Percentiles rank a stretch among this genome's conserved stretches.
Conservation (phyloP, 768 basidiomycete species). For the Hebeloma cylindrosporum region DNA sequence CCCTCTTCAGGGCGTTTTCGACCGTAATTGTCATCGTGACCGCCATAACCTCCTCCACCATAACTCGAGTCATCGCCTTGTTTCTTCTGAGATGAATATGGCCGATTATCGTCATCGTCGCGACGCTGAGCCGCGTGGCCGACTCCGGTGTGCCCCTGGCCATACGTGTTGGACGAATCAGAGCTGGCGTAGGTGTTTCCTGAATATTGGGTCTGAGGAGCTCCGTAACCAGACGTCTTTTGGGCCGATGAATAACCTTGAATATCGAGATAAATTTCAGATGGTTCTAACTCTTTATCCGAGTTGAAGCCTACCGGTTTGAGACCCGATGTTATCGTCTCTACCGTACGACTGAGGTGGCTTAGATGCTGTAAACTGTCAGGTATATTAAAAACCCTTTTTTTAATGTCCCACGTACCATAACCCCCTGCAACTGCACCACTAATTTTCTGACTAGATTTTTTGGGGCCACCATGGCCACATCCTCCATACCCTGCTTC, state of each 20-base stretch:
- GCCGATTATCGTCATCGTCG: slow-evolving; percentile 9
- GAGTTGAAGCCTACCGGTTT: no score
- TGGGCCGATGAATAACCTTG: no score
- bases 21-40: slow-evolving; percentile 6
- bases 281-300: no score
- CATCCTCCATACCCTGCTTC: slow-evolving; percentile 41
- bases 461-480: slow-evolving; percentile 28
- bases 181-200: neutral
- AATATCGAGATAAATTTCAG: no score
- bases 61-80: neutral
- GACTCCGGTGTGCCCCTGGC: neutral
- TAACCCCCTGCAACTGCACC: slow-evolving; percentile 2
- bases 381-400: neutral
- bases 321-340: no score
- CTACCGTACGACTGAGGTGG: no score
- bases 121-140: slow-evolving; percentile 13
- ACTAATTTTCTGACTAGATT: slow-evolving; percentile 3
- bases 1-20: slow-evolving; percentile 7
- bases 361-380: neutral
- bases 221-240: neutral
- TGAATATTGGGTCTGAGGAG: neutral
- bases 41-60: slow-evolving; percentile 1
- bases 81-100: neutral
- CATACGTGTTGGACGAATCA: slow-evolving; percentile 3
- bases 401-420: neutral